Percentiles rank a stretch among this genome's conserved stretches.
These are phyloP conservation scores for Juglanconis oblonga DNA, from an alignment of 2,329 filamentous ascomycete genomes.

Conservation along the genomic window DNA sequence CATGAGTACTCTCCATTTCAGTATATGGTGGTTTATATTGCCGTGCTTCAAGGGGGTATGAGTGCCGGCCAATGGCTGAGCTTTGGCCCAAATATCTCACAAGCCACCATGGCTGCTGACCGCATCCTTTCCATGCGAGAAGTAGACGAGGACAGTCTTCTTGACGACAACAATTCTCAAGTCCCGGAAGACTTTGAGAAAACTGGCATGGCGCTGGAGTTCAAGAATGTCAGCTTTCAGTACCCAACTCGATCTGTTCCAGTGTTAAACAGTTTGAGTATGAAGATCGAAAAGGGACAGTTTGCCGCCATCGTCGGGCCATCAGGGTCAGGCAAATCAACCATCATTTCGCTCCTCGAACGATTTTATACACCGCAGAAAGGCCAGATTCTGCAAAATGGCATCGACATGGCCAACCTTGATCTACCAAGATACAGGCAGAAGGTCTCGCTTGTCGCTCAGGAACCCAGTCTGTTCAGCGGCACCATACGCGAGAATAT, in stretches of 20 bases:
- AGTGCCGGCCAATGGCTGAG: conserved; percentile 32
- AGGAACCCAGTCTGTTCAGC: conserved; percentile 57
- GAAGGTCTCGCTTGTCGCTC: conserved; percentile 53
- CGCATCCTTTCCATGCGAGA: conserved; percentile 23
- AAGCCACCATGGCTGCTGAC: conserved; percentile 29
- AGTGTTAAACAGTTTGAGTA: neutral
- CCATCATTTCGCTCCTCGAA: conserved; percentile 49
- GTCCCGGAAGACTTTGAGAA: conserved; percentile 23
- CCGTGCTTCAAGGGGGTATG: conserved; percentile 31
- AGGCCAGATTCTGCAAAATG: conserved; percentile 54
- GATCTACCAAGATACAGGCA: conserved; percentile 43
- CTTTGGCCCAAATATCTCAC: conserved; percentile 30
- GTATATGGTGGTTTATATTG: conserved; percentile 32
- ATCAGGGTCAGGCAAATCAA: conserved; percentile 30
- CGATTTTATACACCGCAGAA: conserved; percentile 41
- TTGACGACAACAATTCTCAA: conserved; percentile 30
- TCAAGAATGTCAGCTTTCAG: conserved; percentile 10
- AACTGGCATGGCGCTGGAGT: conserved; percentile 13
- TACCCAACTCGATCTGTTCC: conserved; percentile 10
- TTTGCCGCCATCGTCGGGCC: conserved; percentile 32
- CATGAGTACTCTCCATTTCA: conserved; percentile 31
- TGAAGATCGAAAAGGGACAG: conserved; percentile 15
- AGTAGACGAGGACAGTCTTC: neutral
- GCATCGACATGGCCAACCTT: conserved; percentile 52
- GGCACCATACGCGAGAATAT: conserved; percentile 39